Evolutionary conservation across 225 moss, liverwort and hornwort species (phyloP).

Genomic region (Polytrichum formosum): DNA sequence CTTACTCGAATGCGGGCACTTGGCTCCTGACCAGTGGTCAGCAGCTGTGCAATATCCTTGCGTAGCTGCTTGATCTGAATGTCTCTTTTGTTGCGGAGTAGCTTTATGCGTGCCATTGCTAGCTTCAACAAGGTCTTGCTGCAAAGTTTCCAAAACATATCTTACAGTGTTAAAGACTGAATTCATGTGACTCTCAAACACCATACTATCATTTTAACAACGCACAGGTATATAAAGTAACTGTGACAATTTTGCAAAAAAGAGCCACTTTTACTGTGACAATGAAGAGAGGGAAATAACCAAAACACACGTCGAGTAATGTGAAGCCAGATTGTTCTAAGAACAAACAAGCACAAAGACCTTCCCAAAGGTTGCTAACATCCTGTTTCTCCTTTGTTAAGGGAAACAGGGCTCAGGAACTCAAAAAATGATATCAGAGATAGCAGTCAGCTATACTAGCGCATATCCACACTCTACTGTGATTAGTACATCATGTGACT

Average conservation of each 20-base stretch:
- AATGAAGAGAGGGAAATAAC: not conserved
- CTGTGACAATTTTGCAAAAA: not conserved
- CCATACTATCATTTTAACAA: not conserved
- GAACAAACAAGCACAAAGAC: no score
- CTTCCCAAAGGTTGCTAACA: no score
- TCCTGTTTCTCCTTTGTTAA: no score
- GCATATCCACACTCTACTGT: no score
- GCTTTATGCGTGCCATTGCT: slow-evolving; percentile 99
- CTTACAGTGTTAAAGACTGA: not conserved
- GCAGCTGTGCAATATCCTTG: slow-evolving; percentile 87
- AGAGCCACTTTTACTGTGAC: not conserved
- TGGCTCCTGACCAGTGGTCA: slow-evolving; percentile 82
- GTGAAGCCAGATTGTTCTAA: no score
- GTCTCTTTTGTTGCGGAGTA: slow-evolving; percentile 95
- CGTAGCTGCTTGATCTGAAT: slow-evolving; percentile 93
- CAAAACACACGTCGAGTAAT: not conserved
- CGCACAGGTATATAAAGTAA: not conserved
- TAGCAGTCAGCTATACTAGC: no score
- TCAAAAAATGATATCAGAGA: no score
- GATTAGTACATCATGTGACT: no score
- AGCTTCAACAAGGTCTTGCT: slow-evolving; percentile 93
- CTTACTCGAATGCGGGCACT: slow-evolving; percentile 95
- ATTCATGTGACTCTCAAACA: slow-evolving; percentile 1
- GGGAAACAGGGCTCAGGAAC: no score
- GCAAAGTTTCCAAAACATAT: slow-evolving; percentile 15